A percentile compares a stretch with the other conserved stretches of the same genome.
phyloP scores from a whole-genome alignment of 2,329 filamentous ascomycete genomes.

The Penicillium sp. region DNA sequence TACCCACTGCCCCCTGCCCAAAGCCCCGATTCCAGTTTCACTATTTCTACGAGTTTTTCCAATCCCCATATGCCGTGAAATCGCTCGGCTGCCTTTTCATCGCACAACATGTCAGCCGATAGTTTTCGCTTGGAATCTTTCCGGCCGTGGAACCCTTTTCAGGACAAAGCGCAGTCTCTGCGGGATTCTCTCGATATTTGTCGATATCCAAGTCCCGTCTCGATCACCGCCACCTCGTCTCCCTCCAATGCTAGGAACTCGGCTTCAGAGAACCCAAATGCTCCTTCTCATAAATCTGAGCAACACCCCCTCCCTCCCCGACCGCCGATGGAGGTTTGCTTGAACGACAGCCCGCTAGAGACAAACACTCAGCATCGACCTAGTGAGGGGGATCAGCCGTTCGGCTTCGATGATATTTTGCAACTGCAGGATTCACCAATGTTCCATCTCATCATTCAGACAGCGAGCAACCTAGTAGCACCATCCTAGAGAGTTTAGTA shows the following conservation, averaged over 20 bases:
- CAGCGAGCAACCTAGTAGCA: no score
- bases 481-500: no score
- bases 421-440: constrained; percentile 3
- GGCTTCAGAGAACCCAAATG: background rate
- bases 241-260: constrained; percentile 2
- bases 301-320: constrained; percentile 11
- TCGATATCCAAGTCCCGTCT: constrained; percentile 15
- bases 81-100: background rate
- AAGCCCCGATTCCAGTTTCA: background rate
- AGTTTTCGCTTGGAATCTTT: constrained; percentile 17
- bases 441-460: no score
- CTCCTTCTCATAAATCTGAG: background rate
- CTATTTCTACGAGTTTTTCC: background rate
- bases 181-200: constrained; percentile 7
- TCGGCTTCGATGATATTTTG: constrained; percentile 6
- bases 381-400: background rate
- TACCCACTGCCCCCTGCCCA: background rate
- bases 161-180: constrained; percentile 8
- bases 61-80: background rate
- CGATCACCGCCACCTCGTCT: constrained; percentile 4
- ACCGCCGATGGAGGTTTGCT: constrained; percentile 10
- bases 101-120: constrained; percentile 6
- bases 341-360: constrained; percentile 1
- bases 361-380: background rate
- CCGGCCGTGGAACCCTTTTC: constrained; percentile 11